Evolutionary conservation across 140 eudicot species (phyloP).

Genomic region (Oenanthe javanica): DNA sequence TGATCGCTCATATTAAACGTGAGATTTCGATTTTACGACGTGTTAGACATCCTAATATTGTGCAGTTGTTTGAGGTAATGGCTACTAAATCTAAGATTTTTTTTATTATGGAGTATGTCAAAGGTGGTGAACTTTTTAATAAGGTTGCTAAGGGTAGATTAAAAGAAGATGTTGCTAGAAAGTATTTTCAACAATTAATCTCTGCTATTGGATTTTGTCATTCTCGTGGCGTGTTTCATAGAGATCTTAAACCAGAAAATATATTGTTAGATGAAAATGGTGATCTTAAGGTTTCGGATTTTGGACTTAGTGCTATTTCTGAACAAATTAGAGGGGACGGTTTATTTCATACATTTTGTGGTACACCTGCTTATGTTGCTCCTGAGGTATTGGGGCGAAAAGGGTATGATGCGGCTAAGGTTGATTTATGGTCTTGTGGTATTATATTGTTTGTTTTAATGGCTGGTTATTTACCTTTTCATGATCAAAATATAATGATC

Average conservation of each 20-base stretch:
- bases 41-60: slow-evolving; percentile 44
- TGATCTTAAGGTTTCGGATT: slow-evolving; percentile 37
- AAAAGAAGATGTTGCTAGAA: slow-evolving; percentile 41
- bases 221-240: slow-evolving; percentile 18
- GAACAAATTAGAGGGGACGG: slow-evolving; percentile 27
- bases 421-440: slow-evolving; percentile 51
- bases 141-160: slow-evolving; percentile 45
- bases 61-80: slow-evolving; percentile 39
- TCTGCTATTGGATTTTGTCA: slow-evolving; percentile 25
- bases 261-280: slow-evolving; percentile 28
- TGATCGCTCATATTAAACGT: slow-evolving; percentile 46
- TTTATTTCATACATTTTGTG: slow-evolving; percentile 38
- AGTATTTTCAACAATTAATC: slow-evolving; percentile 48
- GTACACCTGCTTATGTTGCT: slow-evolving; percentile 54
- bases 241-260: slow-evolving; percentile 34
- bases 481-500: slow-evolving; percentile 45
- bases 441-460: slow-evolving; percentile 43
- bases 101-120: slow-evolving; percentile 42
- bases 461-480: slow-evolving; percentile 56
- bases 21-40: slow-evolving; percentile 54
- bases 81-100: slow-evolving; percentile 37
- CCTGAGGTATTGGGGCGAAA: slow-evolving; percentile 47
- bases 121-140: slow-evolving; percentile 40
- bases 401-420: slow-evolving; percentile 45
- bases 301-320: slow-evolving; percentile 40